Conservation (phyloP, 805 yeast genomes). For the Saccharomycopsis amapae region DNA sequence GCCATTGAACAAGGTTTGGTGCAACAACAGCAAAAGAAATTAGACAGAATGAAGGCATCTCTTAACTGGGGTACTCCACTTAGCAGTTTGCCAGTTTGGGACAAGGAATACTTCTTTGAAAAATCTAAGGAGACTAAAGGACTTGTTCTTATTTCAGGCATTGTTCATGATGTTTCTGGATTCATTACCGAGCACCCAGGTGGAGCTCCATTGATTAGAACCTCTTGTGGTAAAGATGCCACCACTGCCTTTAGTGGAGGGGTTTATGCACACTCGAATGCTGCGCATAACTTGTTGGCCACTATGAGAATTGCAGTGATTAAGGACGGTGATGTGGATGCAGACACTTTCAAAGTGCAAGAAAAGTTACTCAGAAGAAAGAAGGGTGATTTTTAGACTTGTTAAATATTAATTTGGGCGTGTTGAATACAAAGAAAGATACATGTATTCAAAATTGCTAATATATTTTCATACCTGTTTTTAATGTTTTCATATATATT, state of each 20-base stretch:
- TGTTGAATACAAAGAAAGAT: no score
- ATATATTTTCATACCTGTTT: no score
- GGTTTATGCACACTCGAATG: slow-evolving; percentile 78
- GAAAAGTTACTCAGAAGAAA: slow-evolving; percentile 36
- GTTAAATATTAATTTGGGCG: no score
- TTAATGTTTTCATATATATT: no score
- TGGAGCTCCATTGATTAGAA: slow-evolving; percentile 64
- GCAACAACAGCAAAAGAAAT: slow-evolving; percentile 78
- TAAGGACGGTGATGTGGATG: slow-evolving; percentile 54
- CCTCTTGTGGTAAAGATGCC: slow-evolving; percentile 76
- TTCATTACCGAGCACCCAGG: slow-evolving; percentile 79
- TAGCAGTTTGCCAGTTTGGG: slow-evolving; percentile 66
- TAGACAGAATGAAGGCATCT: slow-evolving; percentile 52
- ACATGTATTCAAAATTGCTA: no score
- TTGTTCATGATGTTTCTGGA: slow-evolving; percentile 65
- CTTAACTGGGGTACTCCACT: slow-evolving; percentile 74
- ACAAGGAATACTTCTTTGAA: slow-evolving; percentile 49
- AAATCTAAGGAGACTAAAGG: slow-evolving; percentile 46
- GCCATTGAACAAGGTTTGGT: slow-evolving; percentile 77
- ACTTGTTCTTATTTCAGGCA: slow-evolving; percentile 66
- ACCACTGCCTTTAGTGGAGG: slow-evolving; percentile 82
- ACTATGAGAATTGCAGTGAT: slow-evolving; percentile 78
- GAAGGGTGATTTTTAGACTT: slow-evolving; percentile 22
- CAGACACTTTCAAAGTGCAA: slow-evolving; percentile 48
- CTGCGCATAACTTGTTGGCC: slow-evolving; percentile 77